Conservation (phyloP, 257 asterid species). For the Petrea volubilis region DNA sequence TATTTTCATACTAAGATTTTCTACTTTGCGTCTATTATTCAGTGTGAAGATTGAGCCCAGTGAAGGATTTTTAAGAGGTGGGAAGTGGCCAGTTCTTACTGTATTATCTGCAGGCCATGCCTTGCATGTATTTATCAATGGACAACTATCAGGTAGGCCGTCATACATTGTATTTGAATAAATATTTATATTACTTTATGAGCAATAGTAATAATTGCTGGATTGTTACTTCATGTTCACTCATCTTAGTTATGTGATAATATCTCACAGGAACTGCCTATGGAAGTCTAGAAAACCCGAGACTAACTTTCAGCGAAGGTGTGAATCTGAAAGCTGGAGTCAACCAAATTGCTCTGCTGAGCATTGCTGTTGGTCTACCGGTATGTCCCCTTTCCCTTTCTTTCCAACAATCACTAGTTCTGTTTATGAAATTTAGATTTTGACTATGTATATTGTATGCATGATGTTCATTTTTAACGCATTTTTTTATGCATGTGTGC, state of each 20-base stretch:
- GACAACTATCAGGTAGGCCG: slow-evolving; percentile 71
- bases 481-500: slow-evolving; percentile 18
- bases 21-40: slow-evolving; percentile 17
- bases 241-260: background rate
- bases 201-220: background rate
- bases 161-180: background rate
- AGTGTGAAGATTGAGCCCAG: slow-evolving; percentile 74
- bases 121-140: slow-evolving; percentile 89
- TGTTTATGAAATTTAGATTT: background rate
- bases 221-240: background rate
- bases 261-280: slow-evolving; percentile 78
- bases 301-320: slow-evolving; percentile 68
- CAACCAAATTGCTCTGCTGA: slow-evolving; percentile 82
- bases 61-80: slow-evolving; percentile 70
- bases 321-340: slow-evolving; percentile 86
- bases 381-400: slow-evolving; percentile 47
- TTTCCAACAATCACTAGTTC: background rate
- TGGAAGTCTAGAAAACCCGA: slow-evolving; percentile 89
- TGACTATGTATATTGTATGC: background rate
- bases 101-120: slow-evolving; percentile 98
- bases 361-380: slow-evolving; percentile 99
- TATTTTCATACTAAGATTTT: background rate
- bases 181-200: background rate
- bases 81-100: slow-evolving; percentile 81
- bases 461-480: background rate